Base-by-base conservation (phyloP, 495 filamentous ascomycete genomes). In the Hypoxylon trugodes region DNA sequence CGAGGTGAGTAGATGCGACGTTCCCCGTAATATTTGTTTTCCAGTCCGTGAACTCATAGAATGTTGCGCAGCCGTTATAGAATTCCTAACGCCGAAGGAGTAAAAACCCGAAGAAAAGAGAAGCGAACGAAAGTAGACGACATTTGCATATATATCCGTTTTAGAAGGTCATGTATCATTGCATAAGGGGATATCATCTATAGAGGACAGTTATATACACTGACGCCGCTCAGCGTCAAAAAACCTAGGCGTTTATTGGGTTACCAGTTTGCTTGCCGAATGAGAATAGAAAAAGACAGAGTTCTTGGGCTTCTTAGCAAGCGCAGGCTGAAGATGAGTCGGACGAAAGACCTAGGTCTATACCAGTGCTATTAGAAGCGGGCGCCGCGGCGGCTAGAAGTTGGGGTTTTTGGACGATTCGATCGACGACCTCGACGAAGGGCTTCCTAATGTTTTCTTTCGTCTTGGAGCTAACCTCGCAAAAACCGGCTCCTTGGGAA, bases 41-140 rank as follows among this genome's bases (percentile, higher is more conserved):
- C 22, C 33, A 19, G 22, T 18, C 40, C 19, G 6, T 37, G 32
- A 37, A 43, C 33, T 71, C 16, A 65, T 48, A 42, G 25, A 47
- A 46, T 47, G 9, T n/a, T 6, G 18, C 50, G 56, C 45, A 89
- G 87, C 81, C 48, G 87, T 88, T 16, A 71, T 85, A 24, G 82
- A 84, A 35, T 91, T 90, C 61, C 64, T 91, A n/a, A 78, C 79
- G 18, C 81, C 84, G 8, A 78, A 81, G 61, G 85, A 88, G 24
- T 85, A 69, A 52, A n/a, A n/a, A 21, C 4, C 38, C 54, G 9
- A 68, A 66, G 22, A 56, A 62, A 43, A 4, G 35, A 40, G 1
- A 4, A 40, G 15, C 4, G 33, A 35, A 26, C 16, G 19, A 41
- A 21, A 37, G 21, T 38, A 7, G n/a, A n/a, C n/a, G n/a, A 24